Evolutionary conservation across 192 early-diverging fungal genomes (phyloP), one percentile per base, ranked within the genome.

Genomic region (Gonapodya sp.): DNA sequence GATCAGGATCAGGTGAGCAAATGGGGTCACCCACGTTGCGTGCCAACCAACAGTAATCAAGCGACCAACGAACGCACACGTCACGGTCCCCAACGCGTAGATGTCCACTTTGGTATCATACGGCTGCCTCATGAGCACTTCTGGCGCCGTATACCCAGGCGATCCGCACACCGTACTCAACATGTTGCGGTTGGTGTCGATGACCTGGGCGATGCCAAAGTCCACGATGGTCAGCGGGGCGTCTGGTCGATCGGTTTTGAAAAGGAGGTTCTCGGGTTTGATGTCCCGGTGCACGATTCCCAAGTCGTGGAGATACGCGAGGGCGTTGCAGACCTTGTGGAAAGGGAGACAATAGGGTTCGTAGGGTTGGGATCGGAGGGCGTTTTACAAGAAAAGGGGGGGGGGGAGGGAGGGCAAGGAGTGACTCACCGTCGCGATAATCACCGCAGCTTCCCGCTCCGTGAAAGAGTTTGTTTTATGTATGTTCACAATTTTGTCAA

Each of bases 401-500:
- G n/a, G n/a, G 64, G 16, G 64, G 64, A 72, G 64, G 64, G 16
- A 72, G 16, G 30, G 16, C 16, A 72, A 16, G 16, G 64, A 16
- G 64, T 72, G 16, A 34, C 18, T 77, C 8, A 77, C 34, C 75
- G 75, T 77, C 0, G 80, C 79, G 32, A 81, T 81, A 1, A 81
- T 73, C 31, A 81, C 79, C 18, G 80, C 80, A 16, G 94, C 88
- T 36, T 97, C 94, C 35, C 84, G 79, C 85, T 98, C 97, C 34
- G 89, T 85, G 79, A 95, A 90, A 36, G 86, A 89, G 8, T 64
- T 8, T 16, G 8, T 64, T 16, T 64, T 24, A 24, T 64, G 46
- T 8, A 64, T 64, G 35, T 90, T 90, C 32, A 94, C 91, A 79
- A 98, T 96, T 35, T 93, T 92, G 80, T 97, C 96, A 86, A 98